A percentile compares a stretch with the other conserved stretches of the same genome.
Evolutionary conservation across 352 stramenopile species (phyloP).

Genomic region (Hyaloperonospora arabidopsidis): DNA sequence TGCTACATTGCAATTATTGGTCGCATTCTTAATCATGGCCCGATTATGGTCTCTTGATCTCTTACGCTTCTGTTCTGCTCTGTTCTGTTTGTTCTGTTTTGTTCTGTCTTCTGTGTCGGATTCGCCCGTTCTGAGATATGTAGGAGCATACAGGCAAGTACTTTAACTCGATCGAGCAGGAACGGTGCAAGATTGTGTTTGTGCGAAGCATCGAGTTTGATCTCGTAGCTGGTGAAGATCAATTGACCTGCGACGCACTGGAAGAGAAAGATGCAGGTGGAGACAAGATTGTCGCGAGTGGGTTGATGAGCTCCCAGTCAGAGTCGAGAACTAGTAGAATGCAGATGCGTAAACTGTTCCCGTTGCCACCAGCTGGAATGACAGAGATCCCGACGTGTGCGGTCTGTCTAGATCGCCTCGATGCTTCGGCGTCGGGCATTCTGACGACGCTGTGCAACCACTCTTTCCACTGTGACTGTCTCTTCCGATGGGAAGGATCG

Average conservation of each 20-base stretch:
- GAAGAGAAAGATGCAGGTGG: conserved; percentile 24
- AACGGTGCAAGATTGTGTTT: conserved; percentile 87
- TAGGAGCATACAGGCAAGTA: conserved; percentile 84
- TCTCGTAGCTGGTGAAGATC: conserved; percentile 22
- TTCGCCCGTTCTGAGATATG: background rate
- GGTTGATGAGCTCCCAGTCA: conserved; percentile 9
- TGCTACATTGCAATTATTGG: too few relatives aligned
- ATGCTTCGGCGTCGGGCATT: conserved; percentile 82
- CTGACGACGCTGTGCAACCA: conserved; percentile 97
- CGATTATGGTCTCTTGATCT: background rate
- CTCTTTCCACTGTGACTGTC: conserved; percentile 95
- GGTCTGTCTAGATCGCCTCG: conserved; percentile 87
- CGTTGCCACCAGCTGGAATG: conserved; percentile 58
- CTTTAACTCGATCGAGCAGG: conserved; percentile 89
- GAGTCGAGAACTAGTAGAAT: conserved; percentile 23
- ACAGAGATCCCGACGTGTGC: conserved; percentile 87
- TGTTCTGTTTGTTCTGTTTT: background rate
- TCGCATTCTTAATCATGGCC: too few relatives aligned
- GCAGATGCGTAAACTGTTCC: conserved; percentile 43
- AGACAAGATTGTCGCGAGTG: conserved; percentile 2
- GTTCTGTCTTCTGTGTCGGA: conserved; percentile 6
- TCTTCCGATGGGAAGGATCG: conserved; percentile 91
- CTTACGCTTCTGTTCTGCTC: too few relatives aligned
- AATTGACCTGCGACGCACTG: conserved; percentile 14
- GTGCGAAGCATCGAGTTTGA: conserved; percentile 85